Evolutionary conservation across 768 basidiomycete genomes (phyloP), one percentile per base, ranked within the genome.

Genomic region (Boletus sp.): DNA sequence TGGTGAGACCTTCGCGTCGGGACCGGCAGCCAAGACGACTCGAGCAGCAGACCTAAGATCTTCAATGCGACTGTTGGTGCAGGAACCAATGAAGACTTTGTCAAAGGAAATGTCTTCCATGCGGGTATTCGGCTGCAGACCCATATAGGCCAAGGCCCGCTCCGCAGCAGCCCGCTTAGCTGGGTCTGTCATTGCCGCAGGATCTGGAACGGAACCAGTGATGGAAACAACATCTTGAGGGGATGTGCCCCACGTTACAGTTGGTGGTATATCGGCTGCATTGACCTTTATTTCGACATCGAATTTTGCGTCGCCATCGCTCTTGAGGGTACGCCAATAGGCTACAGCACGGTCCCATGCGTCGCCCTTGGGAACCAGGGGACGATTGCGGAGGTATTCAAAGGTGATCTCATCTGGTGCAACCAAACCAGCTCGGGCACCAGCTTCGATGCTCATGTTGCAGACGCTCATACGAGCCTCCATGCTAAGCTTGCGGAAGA

Each of bases 371-470:
- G 93, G 93, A 30, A 87, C 83, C 49, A 95, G 78, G 42, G 93
- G 92, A 46, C 92, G 85, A 48, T 85, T 82, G 55, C 82, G 83
- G 59, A 95, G 85, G 72, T 95, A 95, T 32, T 81, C 79, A 67
- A 94, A 93, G 11, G 93, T 95, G 57, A 86, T 77, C 29, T 94
- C 87, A 68, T 95, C 93, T 1, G 93, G 92, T 17, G 91, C 92
- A 55, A 95, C 82, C 92, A 95, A 93, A 50, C 92, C 92, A 11
- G 93, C 93, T 65, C 93, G 84, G 63, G 93, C 93, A 65, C 93
- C 93, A 54, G 87, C 93, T 72, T 95, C 93, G 67, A 95, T 94
- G 57, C 92, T 94, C 93, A 95, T 94, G 75, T 95, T 95, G 76
- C 92, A 94, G 59, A 86, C 86, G 65, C 87, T 90, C 89, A 90